Conservation (phyloP, 1,284 basidiomycete species). For the Coniferiporia sulphurascens region DNA sequence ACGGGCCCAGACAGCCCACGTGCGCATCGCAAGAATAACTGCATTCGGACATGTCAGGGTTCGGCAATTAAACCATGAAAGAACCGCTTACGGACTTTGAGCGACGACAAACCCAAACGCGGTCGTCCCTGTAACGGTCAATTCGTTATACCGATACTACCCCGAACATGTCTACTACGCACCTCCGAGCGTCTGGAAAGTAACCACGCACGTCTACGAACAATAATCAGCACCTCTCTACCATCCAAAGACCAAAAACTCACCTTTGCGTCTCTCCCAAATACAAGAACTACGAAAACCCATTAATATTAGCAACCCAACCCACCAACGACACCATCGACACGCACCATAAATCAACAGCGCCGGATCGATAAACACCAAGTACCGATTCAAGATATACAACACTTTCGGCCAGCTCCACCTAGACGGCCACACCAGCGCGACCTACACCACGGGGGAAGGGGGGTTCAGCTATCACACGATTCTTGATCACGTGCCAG, state of each 20-base stretch:
- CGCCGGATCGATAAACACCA: constrained; percentile 6
- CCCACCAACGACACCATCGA: not conserved
- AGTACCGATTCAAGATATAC: constrained; percentile 13
- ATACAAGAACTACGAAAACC: constrained; percentile 1
- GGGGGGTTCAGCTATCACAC: no score
- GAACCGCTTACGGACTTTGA: not conserved
- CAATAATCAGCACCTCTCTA: not conserved
- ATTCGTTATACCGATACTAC: not conserved
- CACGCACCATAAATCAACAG: constrained; percentile 10
- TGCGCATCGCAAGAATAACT: constrained; percentile 17
- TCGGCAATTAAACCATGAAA: no score
- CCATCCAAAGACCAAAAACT: not conserved
- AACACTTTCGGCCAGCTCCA: constrained; percentile 9
- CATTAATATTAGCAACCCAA: not conserved
- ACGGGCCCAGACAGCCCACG: constrained; percentile 16
- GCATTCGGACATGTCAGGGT: no score
- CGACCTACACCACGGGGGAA: not conserved
- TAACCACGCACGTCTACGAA: constrained; percentile 5
- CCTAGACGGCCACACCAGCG: constrained; percentile 12
- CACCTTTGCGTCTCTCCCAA: not conserved
- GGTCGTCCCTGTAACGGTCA: not conserved
- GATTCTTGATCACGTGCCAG: no score
- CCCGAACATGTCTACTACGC: constrained; percentile 9
- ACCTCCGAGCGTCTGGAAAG: constrained; percentile 12
- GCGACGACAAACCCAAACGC: constrained; percentile 9